phyloP scores from a whole-genome alignment of 139 green algal species.

The Chlorella sp. region DNA sequence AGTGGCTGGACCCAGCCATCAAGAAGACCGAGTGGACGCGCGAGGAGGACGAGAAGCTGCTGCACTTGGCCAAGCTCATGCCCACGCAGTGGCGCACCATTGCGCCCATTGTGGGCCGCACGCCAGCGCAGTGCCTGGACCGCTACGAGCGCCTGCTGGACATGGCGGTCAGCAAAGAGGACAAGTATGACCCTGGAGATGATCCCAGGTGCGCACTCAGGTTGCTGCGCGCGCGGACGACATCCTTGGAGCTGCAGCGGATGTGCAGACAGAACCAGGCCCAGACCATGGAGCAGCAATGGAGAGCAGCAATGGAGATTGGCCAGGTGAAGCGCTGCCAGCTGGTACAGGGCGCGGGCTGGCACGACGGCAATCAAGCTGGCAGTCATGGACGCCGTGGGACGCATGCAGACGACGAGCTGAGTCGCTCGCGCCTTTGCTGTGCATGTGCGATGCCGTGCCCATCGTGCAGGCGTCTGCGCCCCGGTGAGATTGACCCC shows the following conservation, averaged over 20 bases:
- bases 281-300: neutral
- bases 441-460: too few species aligned
- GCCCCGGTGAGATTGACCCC: slow-evolving; percentile 96
- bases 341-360: too few species aligned
- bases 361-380: too few species aligned
- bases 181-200: slow-evolving; percentile 81
- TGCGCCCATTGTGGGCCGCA: slow-evolving; percentile 95
- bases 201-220: slow-evolving; percentile 78
- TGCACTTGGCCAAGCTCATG: slow-evolving; percentile 99
- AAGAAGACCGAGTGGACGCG: slow-evolving; percentile 99
- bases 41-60: slow-evolving; percentile 99
- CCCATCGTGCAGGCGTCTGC: slow-evolving; percentile 53
- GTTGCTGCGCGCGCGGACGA: neutral
- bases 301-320: too few species aligned
- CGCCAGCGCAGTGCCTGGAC: slow-evolving; percentile 94
- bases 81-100: slow-evolving; percentile 99
- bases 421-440: too few species aligned
- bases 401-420: too few species aligned
- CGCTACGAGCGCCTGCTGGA: slow-evolving; percentile 64
- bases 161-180: slow-evolving; percentile 57
- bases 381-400: too few species aligned
- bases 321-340: too few species aligned
- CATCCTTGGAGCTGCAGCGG: neutral
- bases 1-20: slow-evolving; percentile 98
- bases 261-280: too few species aligned